Percentiles rank a stretch among this genome's conserved stretches.
Conservation (phyloP, 2,329 filamentous ascomycete genomes). For the Fusarium denticulatum region DNA sequence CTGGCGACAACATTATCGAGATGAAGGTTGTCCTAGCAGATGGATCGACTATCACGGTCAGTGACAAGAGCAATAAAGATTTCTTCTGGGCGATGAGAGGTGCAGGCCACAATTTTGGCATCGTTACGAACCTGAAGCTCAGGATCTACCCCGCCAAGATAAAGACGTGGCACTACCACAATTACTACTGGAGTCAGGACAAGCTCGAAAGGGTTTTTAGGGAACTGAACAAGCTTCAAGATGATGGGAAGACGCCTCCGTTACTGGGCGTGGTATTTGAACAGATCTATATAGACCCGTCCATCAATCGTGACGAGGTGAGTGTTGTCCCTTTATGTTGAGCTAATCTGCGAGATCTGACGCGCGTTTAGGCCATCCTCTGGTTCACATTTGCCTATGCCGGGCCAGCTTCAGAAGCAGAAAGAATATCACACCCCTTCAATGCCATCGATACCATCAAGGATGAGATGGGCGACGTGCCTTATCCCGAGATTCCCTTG, state of each 20-base stretch:
- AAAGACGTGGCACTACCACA: background rate
- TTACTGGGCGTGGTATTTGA: background rate
- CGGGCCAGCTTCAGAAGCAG: background rate
- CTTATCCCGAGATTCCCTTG: background rate
- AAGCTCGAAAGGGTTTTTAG: background rate
- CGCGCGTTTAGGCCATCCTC: background rate
- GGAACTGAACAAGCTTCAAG: background rate
- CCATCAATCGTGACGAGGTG: background rate
- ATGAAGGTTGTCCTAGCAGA: background rate
- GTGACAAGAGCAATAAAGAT: background rate
- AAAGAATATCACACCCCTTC: background rate
- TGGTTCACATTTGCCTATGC: background rate
- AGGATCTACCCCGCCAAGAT: background rate
- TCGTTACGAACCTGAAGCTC: background rate
- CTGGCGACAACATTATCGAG: background rate
- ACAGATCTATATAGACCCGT: background rate
- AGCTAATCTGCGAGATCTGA: background rate
- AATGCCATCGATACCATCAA: background rate
- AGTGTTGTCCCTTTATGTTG: background rate
- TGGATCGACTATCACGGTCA: background rate
- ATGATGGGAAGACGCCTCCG: background rate
- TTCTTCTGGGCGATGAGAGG: background rate
- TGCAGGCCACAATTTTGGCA: background rate
- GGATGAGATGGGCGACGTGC: background rate
- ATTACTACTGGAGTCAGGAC: background rate